These are phyloP conservation scores for Podaxis carcinomalis DNA, from an alignment of 768 basidiomycete species.

Conservation along the genomic window DNA sequence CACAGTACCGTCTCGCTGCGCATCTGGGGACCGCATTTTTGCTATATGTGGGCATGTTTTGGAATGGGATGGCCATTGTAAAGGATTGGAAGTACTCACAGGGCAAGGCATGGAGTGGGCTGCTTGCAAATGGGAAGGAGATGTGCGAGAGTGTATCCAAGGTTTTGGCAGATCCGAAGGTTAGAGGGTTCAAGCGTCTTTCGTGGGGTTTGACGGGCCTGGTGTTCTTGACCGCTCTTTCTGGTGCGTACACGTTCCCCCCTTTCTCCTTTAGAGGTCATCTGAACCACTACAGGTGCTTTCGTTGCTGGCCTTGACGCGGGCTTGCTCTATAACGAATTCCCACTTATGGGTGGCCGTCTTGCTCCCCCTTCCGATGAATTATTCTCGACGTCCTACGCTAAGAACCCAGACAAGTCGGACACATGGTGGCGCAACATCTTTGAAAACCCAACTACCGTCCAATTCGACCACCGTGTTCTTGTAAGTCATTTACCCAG, in stretches of 20 bases:
- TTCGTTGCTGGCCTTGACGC: conserved; percentile 98
- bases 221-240: conserved; percentile 88
- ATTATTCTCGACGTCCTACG: conserved; percentile 73
- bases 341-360: conserved; percentile 91
- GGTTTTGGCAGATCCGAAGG: conserved; percentile 50
- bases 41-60: conserved; percentile 92
- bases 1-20: conserved; percentile 93
- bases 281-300: conserved; percentile 59
- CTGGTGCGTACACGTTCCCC: conserved; percentile 46
- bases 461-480: conserved; percentile 94
- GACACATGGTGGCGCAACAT: conserved; percentile 96
- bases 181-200: conserved; percentile 54
- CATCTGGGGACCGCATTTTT: conserved; percentile 90
- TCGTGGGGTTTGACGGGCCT: conserved; percentile 66
- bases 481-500: conserved; percentile 51
- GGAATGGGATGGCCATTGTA: conserved; percentile 66
- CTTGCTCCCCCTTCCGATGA: conserved; percentile 80
- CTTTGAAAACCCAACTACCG: conserved; percentile 96
- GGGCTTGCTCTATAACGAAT: conserved; percentile 96
- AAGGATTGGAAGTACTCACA: conserved; percentile 77
- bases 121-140: conserved; percentile 25
- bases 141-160: conserved; percentile 30
- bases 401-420: conserved; percentile 59
- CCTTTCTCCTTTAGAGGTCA: background rate
- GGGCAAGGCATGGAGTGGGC: conserved; percentile 55